phyloP scores from a whole-genome alignment of 345 rosid species.

The Carallia brachiata region DNA sequence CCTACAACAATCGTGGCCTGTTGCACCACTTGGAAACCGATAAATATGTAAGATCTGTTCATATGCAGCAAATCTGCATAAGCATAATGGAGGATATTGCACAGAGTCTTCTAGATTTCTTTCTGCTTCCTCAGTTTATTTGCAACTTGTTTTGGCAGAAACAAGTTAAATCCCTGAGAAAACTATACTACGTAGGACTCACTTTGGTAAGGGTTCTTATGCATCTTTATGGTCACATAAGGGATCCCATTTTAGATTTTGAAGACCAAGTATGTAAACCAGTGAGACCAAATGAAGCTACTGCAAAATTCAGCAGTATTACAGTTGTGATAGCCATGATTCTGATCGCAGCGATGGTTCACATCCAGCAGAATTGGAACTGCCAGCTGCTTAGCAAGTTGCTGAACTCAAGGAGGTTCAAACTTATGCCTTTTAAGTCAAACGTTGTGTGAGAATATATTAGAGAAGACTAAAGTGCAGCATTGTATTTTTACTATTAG shows the following conservation, averaged over 20 bases:
- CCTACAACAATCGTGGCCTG: background rate
- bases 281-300: background rate
- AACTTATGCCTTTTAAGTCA: too few relatives aligned
- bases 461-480: too few relatives aligned
- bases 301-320: background rate
- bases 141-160: constrained; percentile 13
- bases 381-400: background rate
- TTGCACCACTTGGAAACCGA: background rate
- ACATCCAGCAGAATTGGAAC: background rate
- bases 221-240: background rate
- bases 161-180: constrained; percentile 9
- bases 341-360: background rate
- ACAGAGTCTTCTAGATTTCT: constrained; percentile 4
- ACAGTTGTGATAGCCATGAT: background rate
- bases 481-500: too few relatives aligned
- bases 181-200: constrained; percentile 11
- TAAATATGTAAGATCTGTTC: background rate
- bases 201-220: constrained; percentile 2
- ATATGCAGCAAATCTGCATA: background rate
- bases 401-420: background rate
- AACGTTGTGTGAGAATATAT: too few relatives aligned
- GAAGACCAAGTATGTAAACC: background rate
- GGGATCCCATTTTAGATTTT: constrained; percentile 10
- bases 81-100: background rate
- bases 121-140: constrained; percentile 24